These are phyloP conservation scores for Puccinia horiana DNA, from an alignment of 1,284 basidiomycete species.

Conservation along the genomic window DNA sequence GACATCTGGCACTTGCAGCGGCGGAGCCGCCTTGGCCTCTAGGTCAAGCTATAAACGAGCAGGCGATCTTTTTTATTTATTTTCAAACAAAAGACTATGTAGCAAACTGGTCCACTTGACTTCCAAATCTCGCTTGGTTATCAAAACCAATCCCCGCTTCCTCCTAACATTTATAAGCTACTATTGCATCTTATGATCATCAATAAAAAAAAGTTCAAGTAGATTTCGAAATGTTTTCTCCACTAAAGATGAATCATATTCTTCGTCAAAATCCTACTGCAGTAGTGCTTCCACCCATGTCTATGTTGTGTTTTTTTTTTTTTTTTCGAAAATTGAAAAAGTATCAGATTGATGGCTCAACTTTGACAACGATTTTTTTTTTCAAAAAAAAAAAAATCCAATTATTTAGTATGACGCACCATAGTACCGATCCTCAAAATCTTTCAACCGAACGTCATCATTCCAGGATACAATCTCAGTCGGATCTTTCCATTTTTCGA, in stretches of 20 bases:
- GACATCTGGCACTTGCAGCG: no score
- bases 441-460: slow-evolving; percentile 55
- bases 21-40: no score
- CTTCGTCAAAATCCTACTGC: slow-evolving; percentile 23
- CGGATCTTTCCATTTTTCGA: background rate
- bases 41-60: no score
- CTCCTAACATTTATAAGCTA: no score
- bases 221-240: background rate
- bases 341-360: background rate
- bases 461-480: slow-evolving; percentile 57
- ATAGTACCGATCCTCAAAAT: slow-evolving; percentile 59
- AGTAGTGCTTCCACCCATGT: slow-evolving; percentile 43
- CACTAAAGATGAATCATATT: background rate
- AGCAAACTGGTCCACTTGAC: no score
- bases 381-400: background rate
- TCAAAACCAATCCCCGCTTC: no score
- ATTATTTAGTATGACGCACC: slow-evolving; percentile 36
- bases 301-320: background rate
- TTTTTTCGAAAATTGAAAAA: background rate
- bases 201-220: background rate
- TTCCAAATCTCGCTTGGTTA: no score
- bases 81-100: no score
- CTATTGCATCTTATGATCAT: no score
- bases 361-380: background rate
- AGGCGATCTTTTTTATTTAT: no score